phyloP scores from a whole-genome alignment of 257 asterid species.

The Solanum ossicruentum region DNA sequence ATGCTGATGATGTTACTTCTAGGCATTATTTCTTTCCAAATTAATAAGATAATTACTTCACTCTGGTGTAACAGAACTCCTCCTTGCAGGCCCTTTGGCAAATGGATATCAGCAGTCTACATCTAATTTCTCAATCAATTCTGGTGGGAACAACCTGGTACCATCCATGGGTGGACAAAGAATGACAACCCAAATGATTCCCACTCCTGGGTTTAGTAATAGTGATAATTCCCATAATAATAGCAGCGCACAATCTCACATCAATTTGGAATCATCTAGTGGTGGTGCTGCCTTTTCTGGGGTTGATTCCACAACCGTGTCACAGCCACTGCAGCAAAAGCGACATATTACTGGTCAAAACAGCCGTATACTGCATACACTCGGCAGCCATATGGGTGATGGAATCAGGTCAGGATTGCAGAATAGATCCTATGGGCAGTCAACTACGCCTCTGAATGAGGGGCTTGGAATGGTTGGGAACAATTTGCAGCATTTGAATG shows the following conservation, averaged over 20 bases:
- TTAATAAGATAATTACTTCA: conserved; percentile 6
- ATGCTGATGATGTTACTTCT: conserved; percentile 33
- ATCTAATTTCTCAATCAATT: conserved; percentile 37
- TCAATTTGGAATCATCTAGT: conserved; percentile 48
- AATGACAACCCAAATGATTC: conserved; percentile 89
- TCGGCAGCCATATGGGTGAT: conserved; percentile 77
- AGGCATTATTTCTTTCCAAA: background rate
- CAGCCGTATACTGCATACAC: conserved; percentile 63
- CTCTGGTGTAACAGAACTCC: conserved; percentile 12
- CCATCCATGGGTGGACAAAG: conserved; percentile 58
- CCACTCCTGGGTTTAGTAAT: conserved; percentile 82
- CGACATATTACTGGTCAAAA: conserved; percentile 70
- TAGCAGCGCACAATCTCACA: conserved; percentile 30
- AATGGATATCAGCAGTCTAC: conserved; percentile 67
- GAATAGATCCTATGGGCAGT: conserved; percentile 57
- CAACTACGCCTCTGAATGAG: conserved; percentile 51
- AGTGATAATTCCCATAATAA: conserved; percentile 28
- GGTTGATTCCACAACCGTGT: conserved; percentile 40
- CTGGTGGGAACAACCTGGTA: conserved; percentile 52
- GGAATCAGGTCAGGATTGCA: conserved; percentile 69
- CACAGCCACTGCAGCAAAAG: conserved; percentile 72
- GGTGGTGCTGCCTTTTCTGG: conserved; percentile 38
- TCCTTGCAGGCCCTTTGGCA: conserved; percentile 47
- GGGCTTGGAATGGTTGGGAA: conserved; percentile 59
- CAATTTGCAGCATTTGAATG: conserved; percentile 39